Evolutionary conservation across 2,329 filamentous ascomycete species (phyloP), one percentile per base, ranked within the genome.

Genomic region (Aureobasidium zeae): DNA sequence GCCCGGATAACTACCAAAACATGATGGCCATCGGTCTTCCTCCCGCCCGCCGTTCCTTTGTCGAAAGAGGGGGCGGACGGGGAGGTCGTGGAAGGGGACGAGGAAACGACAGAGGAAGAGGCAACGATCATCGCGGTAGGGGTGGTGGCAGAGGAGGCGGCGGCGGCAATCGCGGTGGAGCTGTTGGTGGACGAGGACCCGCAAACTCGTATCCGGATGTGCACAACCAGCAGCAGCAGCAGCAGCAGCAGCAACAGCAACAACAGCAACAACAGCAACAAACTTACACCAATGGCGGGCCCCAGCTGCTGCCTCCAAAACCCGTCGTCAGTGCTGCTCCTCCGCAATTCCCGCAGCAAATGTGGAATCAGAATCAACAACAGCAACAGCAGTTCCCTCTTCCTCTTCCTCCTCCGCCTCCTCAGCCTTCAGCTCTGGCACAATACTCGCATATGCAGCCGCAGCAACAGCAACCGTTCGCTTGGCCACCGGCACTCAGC

Each of bases 1-100:
- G 68, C 34, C 68, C 68, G 3, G 64, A 68, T 29, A 65, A 69
- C 44, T 64, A 70, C 32, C 61, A 65, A 29, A 57, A 68, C 33
- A 58, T 69, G 50, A 66, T 69, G 53, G 59, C 61, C n/a, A 49
- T 47, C 15, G 61, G 60, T 29, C 58, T 57, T 24, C 59, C 62
- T 13, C 62, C 62, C 16, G 49, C 62, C 20, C 59, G 62, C 49
- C 57, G 61, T 21, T 60, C 58, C 17, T 57, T 61, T 33, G 60
- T 60, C n/a, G 58, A 58, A 42, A 58, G 60, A 29, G 41, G 38
- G 13, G 36, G 47, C 7, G n/a, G n/a, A n/a, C n/a, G n/a, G n/a
- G 56, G 58, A 43, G 49, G 59, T 49, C 57, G 57, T 20, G 26
- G 34, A n/a, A 51, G 53, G 44, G 57, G 49, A 15, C 47, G 32